Evolutionary conservation across 2,329 filamentous ascomycete species (phyloP).

Genomic region (Pseudocercospora fijiensis): DNA sequence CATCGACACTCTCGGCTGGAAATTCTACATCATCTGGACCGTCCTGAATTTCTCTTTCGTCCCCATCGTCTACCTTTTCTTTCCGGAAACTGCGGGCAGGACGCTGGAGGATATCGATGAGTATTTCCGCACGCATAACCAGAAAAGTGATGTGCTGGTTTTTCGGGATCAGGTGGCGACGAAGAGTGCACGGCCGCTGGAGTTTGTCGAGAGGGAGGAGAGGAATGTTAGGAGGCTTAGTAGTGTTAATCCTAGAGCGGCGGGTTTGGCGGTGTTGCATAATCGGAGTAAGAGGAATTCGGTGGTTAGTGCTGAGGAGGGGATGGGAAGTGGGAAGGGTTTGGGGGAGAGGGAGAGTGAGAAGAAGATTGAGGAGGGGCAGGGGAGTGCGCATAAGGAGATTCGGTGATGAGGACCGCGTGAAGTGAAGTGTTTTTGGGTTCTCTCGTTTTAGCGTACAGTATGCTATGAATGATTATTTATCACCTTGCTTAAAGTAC

Average conservation of each 20-base stretch:
- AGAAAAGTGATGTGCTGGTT: slow-evolving; percentile 43
- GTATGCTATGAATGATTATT: too few species aligned
- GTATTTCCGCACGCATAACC: slow-evolving; percentile 30
- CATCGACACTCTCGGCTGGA: slow-evolving; percentile 34
- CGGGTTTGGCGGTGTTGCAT: slow-evolving; percentile 25
- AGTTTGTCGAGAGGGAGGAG: slow-evolving; percentile 51
- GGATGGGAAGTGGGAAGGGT: slow-evolving; percentile 4
- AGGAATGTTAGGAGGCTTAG: slow-evolving; percentile 38
- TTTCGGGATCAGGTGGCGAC: slow-evolving; percentile 51
- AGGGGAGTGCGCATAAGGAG: slow-evolving; percentile 8
- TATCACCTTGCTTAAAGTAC: too few species aligned
- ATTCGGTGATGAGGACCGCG: slow-evolving; percentile 3
- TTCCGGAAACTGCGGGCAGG: slow-evolving; percentile 37
- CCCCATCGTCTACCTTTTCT: slow-evolving; percentile 47
- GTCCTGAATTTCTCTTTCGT: slow-evolving; percentile 53
- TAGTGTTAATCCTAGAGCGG: slow-evolving; percentile 38
- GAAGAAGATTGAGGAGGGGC: slow-evolving; percentile 2
- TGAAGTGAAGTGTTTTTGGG: too few species aligned
- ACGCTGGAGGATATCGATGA: slow-evolving; percentile 38
- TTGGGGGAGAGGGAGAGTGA: slow-evolving; percentile 7
- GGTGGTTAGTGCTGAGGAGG: slow-evolving; percentile 8
- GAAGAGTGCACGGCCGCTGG: slow-evolving; percentile 46
- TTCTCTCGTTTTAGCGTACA: too few species aligned
- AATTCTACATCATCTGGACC: slow-evolving; percentile 49
- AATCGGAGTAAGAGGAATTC: slow-evolving; percentile 11